Percentiles rank a stretch among this genome's conserved stretches.
Conservation (phyloP, 2,329 filamentous ascomycete species). For the Neofusicoccum laricinum region DNA sequence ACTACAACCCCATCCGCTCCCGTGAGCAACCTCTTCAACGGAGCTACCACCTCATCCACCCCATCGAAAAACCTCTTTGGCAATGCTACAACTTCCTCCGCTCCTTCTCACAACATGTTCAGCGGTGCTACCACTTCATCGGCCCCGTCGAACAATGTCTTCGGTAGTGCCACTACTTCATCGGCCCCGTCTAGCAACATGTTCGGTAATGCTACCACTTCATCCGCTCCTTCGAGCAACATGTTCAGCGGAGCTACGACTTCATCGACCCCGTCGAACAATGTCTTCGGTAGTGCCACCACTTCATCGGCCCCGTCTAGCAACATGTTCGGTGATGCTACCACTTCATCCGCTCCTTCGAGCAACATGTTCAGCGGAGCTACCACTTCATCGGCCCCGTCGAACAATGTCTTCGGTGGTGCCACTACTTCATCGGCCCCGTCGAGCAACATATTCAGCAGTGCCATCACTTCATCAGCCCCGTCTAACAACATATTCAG, state of each 20-base stretch:
- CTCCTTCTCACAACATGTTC: conserved; percentile 7
- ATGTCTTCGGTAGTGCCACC: background rate
- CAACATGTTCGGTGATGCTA: background rate
- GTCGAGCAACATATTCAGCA: too few relatives aligned
- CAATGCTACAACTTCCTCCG: background rate
- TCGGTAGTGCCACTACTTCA: background rate
- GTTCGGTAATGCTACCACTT: background rate
- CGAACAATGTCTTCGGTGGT: background rate
- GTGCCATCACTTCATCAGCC: background rate
- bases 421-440: background rate
- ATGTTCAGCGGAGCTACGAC: background rate
- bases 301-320: background rate
- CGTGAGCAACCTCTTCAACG: background rate
- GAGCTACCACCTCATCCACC: background rate
- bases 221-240: background rate
- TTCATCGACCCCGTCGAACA: background rate
- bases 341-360: background rate
- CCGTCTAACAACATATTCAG: background rate
- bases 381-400: background rate
- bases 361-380: background rate
- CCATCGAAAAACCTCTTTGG: background rate
- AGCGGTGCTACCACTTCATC: background rate
- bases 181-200: background rate
- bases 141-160: background rate
- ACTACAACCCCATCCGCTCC: background rate